Conservation (phyloP, 306 rosid species). For the Oxytropis ochrocephala region DNA sequence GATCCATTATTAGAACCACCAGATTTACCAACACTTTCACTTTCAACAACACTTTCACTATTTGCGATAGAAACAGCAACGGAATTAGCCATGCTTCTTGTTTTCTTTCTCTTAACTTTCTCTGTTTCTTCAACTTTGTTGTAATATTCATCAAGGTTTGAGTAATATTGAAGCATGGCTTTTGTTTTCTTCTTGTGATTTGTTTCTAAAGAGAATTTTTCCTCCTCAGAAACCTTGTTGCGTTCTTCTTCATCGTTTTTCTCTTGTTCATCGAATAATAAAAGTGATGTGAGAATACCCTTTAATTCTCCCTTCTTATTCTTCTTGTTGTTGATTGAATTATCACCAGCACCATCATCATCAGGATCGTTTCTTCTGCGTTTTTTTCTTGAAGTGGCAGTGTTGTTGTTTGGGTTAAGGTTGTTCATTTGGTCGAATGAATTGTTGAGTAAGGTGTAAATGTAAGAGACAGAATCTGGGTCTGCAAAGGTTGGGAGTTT, state of each 20-base stretch:
- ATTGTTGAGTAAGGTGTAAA: slow-evolving; percentile 22
- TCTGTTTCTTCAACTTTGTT: slow-evolving; percentile 50
- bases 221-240: slow-evolving; percentile 40
- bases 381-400: slow-evolving; percentile 12
- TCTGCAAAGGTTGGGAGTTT: slow-evolving; percentile 38
- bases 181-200: slow-evolving; percentile 47
- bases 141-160: slow-evolving; percentile 37
- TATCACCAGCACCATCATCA: slow-evolving; percentile 5
- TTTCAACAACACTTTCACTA: slow-evolving; percentile 22
- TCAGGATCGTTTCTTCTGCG: slow-evolving; percentile 20
- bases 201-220: slow-evolving; percentile 31
- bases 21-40: slow-evolving; percentile 3
- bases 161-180: slow-evolving; percentile 44
- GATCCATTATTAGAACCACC: slow-evolving; percentile 4
- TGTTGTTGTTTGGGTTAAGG: neutral
- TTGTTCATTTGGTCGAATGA: slow-evolving; percentile 32
- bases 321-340: slow-evolving; percentile 18
- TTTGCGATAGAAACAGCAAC: slow-evolving; percentile 21
- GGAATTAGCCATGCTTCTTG: slow-evolving; percentile 35
- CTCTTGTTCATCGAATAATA: slow-evolving; percentile 55
- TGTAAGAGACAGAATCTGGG: slow-evolving; percentile 33
- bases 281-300: slow-evolving; percentile 54
- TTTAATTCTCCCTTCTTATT: slow-evolving; percentile 41
- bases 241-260: slow-evolving; percentile 37
- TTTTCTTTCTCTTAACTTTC: slow-evolving; percentile 38